Evolutionary conservation across 164 flowering plant species (phyloP).

Genomic region (Aristolochia contorta): DNA sequence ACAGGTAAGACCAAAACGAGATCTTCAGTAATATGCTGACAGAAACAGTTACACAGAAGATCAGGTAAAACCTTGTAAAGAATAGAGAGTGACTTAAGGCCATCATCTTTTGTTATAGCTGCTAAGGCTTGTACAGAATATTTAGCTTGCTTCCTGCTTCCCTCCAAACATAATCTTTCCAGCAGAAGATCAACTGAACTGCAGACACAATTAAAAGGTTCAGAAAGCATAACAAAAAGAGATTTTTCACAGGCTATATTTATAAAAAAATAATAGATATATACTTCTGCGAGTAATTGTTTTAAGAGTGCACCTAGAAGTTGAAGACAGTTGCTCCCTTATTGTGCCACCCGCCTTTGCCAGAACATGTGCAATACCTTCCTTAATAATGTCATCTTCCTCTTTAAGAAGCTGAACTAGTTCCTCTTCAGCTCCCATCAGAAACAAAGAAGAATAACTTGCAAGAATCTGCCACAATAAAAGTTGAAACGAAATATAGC

Average conservation of each 20-base stretch:
- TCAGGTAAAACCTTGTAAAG: constrained; percentile 62
- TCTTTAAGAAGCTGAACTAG: constrained; percentile 76
- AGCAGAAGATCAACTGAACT: constrained; percentile 84
- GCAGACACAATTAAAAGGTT: constrained; percentile 17
- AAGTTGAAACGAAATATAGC: neutral
- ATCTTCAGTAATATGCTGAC: too few species aligned
- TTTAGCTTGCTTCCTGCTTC: constrained; percentile 90
- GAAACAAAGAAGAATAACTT: constrained; percentile 57
- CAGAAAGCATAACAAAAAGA: constrained; percentile 4
- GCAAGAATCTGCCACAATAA: constrained; percentile 58
- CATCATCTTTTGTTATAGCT: constrained; percentile 92
- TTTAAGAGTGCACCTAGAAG: constrained; percentile 45
- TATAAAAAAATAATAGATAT: too few species aligned
- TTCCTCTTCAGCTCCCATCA: constrained; percentile 68
- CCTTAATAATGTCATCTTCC: constrained; percentile 73
- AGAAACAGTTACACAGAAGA: too few species aligned
- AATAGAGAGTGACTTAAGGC: constrained; percentile 91
- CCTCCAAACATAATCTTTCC: constrained; percentile 87
- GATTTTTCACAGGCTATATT: neutral
- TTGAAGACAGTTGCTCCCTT: constrained; percentile 64
- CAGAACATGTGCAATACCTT: constrained; percentile 75
- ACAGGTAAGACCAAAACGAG: too few species aligned
- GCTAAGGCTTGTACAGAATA: constrained; percentile 97
- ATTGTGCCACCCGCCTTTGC: constrained; percentile 95
- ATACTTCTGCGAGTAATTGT: too few species aligned